Evolutionary conservation across 768 basidiomycete species (phyloP).

Genomic region (Leccinum truebloodii): DNA sequence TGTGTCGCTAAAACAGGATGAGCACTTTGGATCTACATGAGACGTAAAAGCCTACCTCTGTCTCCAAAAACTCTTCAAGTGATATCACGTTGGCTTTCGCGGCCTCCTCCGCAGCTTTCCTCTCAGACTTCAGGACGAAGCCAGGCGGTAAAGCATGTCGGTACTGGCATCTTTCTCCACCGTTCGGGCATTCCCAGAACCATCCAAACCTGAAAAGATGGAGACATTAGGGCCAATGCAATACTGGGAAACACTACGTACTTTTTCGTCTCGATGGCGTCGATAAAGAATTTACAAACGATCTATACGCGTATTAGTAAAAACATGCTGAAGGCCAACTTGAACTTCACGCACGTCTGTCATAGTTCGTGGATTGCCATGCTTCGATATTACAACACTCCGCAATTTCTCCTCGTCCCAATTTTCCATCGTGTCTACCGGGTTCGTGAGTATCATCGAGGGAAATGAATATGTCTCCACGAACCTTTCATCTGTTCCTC

Average conservation of each 20-base stretch:
- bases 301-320: constrained; percentile 53
- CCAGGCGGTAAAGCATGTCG: constrained; percentile 95
- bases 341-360: constrained; percentile 67
- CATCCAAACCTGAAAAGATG: constrained; percentile 67
- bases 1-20: constrained; percentile 70
- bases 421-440: constrained; percentile 90
- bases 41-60: constrained; percentile 66
- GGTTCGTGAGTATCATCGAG: background rate
- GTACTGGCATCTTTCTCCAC: constrained; percentile 88
- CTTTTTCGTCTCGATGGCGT: constrained; percentile 92
- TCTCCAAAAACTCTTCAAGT: constrained; percentile 95
- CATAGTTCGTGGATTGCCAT: constrained; percentile 87
- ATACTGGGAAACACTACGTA: constrained; percentile 29
- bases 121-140: constrained; percentile 92
- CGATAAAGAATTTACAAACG: constrained; percentile 96
- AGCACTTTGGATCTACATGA: background rate
- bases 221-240: background rate
- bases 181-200: constrained; percentile 92
- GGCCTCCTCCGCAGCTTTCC: constrained; percentile 87
- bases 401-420: constrained; percentile 97
- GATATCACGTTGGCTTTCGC: constrained; percentile 89
- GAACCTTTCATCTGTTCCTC: constrained; percentile 77
- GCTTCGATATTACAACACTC: constrained; percentile 83
- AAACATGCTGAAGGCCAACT: background rate
- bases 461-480: constrained; percentile 21